Base-by-base conservation (phyloP, 768 basidiomycete genomes). In the Lactifluus echinatus region DNA sequence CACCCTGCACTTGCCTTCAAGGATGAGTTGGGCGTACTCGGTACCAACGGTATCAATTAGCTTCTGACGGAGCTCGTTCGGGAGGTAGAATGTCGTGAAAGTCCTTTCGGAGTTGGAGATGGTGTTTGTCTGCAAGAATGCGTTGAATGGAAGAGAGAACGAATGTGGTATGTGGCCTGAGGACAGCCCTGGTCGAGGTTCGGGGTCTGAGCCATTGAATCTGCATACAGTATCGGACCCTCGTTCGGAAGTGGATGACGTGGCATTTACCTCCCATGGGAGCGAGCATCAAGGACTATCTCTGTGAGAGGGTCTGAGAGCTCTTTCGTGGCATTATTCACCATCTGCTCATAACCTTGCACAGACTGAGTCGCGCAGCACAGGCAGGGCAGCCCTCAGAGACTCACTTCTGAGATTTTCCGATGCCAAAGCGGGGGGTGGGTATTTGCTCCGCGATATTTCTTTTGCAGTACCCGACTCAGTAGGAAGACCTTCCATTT, bases 151-250 rank as follows among this genome's bases (percentile, higher is more conserved):
- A 8, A 96, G 74, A 2, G 91, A 88, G 63, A 83, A 74, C 0
- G 94, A 90, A 68, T 85, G 72, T 0, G 95, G 94, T 53, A 98
- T 93, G 68, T 98, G 96, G 0, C 96, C 96, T 0, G 89, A 91
- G 21, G 89, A 79, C 51, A 98, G 75, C 15, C 86, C 86, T 14
- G 89, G 80, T 14, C 96, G 82, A 12, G 96, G 96, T 69, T 99
- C 96, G 8, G 92, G 87, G 33, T 86, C 87, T 33, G 74, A 75
- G 17, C 93, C 94, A 24, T 80, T 73, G 68, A 81, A 98, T 60
- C 94, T 95, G 21, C 1, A 31, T 2, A 34, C 10, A 40, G 39
- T 50, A 52, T 56, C 33, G 45, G 47, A 60, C 36, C 54, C 19
- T 53, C 26, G 33, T 46, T 56, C 21, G 48, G 34, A 34, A 46